phyloP scores from a whole-genome alignment of 78 protist genomes.

The Dictyostelium citrinum region DNA sequence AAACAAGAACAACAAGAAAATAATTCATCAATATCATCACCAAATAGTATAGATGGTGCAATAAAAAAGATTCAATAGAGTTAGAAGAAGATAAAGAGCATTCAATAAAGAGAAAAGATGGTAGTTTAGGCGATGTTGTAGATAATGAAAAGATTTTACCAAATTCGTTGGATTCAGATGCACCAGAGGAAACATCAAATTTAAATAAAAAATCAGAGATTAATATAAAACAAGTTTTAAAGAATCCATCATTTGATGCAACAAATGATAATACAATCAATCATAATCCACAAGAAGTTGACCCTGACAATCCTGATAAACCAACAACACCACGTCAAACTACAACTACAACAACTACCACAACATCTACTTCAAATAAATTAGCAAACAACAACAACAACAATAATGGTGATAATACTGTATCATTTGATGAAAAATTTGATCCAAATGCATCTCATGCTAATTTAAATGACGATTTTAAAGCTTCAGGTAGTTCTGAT shows the following conservation, averaged over 20 bases:
- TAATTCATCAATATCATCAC: background rate
- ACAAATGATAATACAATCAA: background rate
- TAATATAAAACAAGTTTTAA: constrained; percentile 22
- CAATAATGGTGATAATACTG: background rate
- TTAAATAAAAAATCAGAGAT: background rate
- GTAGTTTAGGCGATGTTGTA: constrained; percentile 57
- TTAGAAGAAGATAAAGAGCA: constrained; percentile 3
- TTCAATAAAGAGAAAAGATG: constrained; percentile 19
- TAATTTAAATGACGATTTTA: background rate
- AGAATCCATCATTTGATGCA: constrained; percentile 2
- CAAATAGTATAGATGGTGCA: constrained; percentile 22
- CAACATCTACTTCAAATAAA: background rate
- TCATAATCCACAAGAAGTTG: background rate
- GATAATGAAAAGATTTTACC: constrained; percentile 35
- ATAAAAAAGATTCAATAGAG: background rate
- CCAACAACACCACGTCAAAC: background rate
- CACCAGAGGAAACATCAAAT: constrained; percentile 18
- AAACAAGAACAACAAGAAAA: too few species aligned
- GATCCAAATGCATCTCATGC: background rate
- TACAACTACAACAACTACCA: background rate
- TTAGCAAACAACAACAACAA: background rate
- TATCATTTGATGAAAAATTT: constrained; percentile 5
- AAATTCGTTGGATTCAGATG: constrained; percentile 8
- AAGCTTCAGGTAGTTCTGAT: background rate
- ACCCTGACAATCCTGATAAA: background rate